A percentile compares a stretch with the other conserved stretches of the same genome.
phyloP scores from a whole-genome alignment of 2,329 filamentous ascomycete species.

The Mycosphaerella arachidis region DNA sequence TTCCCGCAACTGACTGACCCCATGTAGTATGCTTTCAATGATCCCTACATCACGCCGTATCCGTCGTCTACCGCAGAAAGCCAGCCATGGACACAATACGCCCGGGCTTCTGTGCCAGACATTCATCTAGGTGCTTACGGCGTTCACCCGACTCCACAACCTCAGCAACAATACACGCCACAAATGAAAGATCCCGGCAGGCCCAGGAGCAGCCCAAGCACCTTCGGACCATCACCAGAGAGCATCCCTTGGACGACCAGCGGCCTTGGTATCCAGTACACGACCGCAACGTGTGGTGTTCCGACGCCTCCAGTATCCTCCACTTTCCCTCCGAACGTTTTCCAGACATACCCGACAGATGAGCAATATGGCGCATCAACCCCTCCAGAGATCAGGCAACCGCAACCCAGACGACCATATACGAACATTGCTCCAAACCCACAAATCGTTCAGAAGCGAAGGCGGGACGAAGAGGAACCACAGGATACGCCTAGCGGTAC shows the following conservation, averaged over 20 bases:
- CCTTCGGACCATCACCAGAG: constrained; percentile 38
- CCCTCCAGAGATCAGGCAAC: constrained; percentile 30
- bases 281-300: constrained; percentile 23
- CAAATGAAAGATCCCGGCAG: constrained; percentile 31
- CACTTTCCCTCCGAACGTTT: constrained; percentile 33
- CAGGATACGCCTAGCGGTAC: neutral
- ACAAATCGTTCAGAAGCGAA: constrained; percentile 35
- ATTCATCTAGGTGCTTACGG: constrained; percentile 18
- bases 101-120: constrained; percentile 25
- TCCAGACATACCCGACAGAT: constrained; percentile 26
- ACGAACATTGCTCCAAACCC: constrained; percentile 44
- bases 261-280: constrained; percentile 40
- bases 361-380: constrained; percentile 29
- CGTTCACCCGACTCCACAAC: constrained; percentile 9
- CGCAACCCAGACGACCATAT: constrained; percentile 41
- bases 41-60: constrained; percentile 34
- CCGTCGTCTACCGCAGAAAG: constrained; percentile 32
- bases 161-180: constrained; percentile 12
- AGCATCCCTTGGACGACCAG: constrained; percentile 37
- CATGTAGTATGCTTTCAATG: constrained; percentile 28
- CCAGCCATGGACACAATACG: constrained; percentile 29
- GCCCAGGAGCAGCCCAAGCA: constrained; percentile 42
- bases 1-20: neutral
- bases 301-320: constrained; percentile 31
- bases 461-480: constrained; percentile 35